Base-by-base conservation (phyloP, 75 land plant species). In the Pseudotsuga menziesii region DNA sequence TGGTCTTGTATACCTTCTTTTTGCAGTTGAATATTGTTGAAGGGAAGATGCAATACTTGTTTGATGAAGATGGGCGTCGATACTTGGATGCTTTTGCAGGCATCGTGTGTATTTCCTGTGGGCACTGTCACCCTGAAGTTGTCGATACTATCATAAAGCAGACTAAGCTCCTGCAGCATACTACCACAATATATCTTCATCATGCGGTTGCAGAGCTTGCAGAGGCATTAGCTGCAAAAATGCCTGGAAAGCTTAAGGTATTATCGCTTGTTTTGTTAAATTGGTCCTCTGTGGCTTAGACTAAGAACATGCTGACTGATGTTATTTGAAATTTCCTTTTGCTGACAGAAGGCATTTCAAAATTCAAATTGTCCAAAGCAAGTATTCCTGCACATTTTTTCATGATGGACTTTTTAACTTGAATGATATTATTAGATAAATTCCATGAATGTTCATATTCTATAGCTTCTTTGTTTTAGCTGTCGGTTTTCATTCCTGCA, bases 171-270 rank as follows among this genome's bases (percentile, higher is more conserved):
- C 55, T 97, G 58, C 98, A 97, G 23, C 99, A 97, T 67, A 88
- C 99, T 35, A 92, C 95, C 14, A 82, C 90, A 22, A 79, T 97
- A 14, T 97, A 97, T 74, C 89, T 97, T 56, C 90, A 97, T 74
- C 84, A 86, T 77, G 87, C 93, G 52, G 84, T 97, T 32, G 84
- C 92, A 22, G 92, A 97, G 72, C 94, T 93, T 76, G 99, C 99
- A 22, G 99, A 97, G 77, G 95, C 98, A 12, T 82, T 97, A 55
- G 95, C 93, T 13, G 78, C 84, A 61, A 92, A 88, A 56, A 58
- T 94, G 81, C 99, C 99, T 11, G 95, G 99, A 52, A 91, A 97
- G 75, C 95, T 97, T 66, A 94, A 94, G 93, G 99, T 90, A 59
- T 35, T 73, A 29, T 77, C 36, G 1, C 20, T 56, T 73, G 13